Base-by-base conservation (phyloP, 1,284 basidiomycete species). In the Ceratobasidium sp. region DNA sequence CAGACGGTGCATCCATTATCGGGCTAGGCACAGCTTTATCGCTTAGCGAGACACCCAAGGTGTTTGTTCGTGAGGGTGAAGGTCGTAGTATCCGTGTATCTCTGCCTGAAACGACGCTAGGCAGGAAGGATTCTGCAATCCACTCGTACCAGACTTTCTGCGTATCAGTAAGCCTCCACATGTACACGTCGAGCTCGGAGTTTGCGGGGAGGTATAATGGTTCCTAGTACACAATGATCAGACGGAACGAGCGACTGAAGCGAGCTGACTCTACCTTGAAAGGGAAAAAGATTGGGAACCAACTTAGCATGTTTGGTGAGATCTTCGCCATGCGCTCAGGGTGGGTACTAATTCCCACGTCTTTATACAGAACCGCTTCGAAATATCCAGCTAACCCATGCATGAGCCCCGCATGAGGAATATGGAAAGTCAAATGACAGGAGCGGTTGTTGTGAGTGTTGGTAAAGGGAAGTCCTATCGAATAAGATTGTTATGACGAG, bases 301-400 rank as follows among this genome's bases (percentile, higher is more conserved):
- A 99, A 83, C 95, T 97, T 79, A 99, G 89, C 97, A 99, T 99
- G 82, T 99, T 94, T 82, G 95, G 95, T 20, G 95, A 96, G 75
- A 97, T 89, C 68, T 90, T 86, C 77, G 95, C 91, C 85, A 94
- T 93, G 67, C 93, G 91, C 77, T 96, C 92, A 0, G 98, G 98
- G 84, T 98, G 97, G 68, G 98, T 99, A 82, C 96, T 98, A 51
- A 99, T 87, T 0, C 95, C 94, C 26, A 99, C 89, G 81, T 94
- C 92, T 55, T 91, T 92, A 84, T 98, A 99, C 4, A 99, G 87
- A 42, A 96, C 92, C 0, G 97, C 96, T 86, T 99, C 97, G 83
- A 99, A 99, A 86, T 99, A 99, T 2, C 98, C 98, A 2, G 96
- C 97, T 40, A 99, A 88, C n/a, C 98, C 98, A 84, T 99, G 97